Base-by-base conservation (phyloP, 495 filamentous ascomycete genomes). In the Aspergillus egyptiacus region DNA sequence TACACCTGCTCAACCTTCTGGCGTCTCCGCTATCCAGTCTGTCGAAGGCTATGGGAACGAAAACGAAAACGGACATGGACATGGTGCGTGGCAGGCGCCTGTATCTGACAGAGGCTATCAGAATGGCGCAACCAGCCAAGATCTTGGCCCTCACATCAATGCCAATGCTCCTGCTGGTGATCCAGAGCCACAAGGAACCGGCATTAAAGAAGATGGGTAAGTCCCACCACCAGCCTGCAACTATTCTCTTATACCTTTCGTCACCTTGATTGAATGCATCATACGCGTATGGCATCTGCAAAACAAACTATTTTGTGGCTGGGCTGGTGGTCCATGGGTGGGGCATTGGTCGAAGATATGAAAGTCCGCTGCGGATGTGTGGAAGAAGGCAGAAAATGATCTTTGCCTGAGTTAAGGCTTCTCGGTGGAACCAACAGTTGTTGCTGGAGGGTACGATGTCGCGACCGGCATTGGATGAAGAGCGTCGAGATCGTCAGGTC, bases 181-280 rank as follows among this genome's bases (percentile, higher is more conserved):
- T 17, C 48, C 59, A 11, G 64, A 72, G 40, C 55, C 59, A 52
- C 69, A 71, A 13, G 82, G 66, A 61, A 86, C 60, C 69, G 83
- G 88, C 57, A 89, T 95, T 41, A 97, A 97, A 70, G 93, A 98
- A 81, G 93, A 98, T 65, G 93, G 93, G 93, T 98, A 85, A 96
- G 94, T 90, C 18, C 40, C 18, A 4, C n/a, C n/a, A n/a, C n/a
- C n/a, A n/a, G n/a, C n/a, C n/a, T n/a, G n/a, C n/a, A n/a, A n/a
- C n/a, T n/a, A 6, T 13, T 31, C n/a, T 10, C 28, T 31, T 31
- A 5, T 27, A 5, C 10, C 25, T 19, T 11, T 39, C 22, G 14
- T 27, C 15, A 28, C n/a, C 15, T 27, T 11, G 18, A 20, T 38
- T 19, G n/a, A 18, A 15, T 10, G n/a, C 18, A 15, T 15, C 5